phyloP scores from a whole-genome alignment of 2,329 filamentous ascomycete species.

The Fusarium sterilihyphosum region DNA sequence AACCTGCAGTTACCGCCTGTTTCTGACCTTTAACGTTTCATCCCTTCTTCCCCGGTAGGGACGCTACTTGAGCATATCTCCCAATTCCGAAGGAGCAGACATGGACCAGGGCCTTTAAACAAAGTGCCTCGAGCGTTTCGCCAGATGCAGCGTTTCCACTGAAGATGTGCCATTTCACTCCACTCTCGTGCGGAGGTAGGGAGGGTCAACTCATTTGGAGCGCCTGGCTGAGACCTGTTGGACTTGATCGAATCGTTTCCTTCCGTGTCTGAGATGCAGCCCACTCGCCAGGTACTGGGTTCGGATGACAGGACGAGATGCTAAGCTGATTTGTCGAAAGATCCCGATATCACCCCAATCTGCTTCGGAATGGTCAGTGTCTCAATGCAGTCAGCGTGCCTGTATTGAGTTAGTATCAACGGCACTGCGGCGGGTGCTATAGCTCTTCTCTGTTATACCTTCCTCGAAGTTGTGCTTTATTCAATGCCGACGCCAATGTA shows the following conservation, averaged over 20 bases:
- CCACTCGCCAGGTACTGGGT: constrained; percentile 1
- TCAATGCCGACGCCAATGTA: constrained; percentile 5
- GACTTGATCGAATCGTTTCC: constrained; percentile 13
- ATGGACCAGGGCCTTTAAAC: constrained; percentile 29
- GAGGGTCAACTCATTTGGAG: constrained; percentile 25
- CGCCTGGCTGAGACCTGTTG: neutral
- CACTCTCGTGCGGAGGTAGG: constrained; percentile 37
- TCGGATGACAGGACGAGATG: constrained; percentile 5
- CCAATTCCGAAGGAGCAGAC: constrained; percentile 1
- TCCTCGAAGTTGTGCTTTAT: neutral
- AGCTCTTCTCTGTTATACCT: constrained; percentile 1
- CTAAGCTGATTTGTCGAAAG: neutral
- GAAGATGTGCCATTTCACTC: constrained; percentile 15
- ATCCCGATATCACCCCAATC: neutral
- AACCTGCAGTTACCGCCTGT: constrained; percentile 16
- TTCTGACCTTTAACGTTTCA: constrained; percentile 36
- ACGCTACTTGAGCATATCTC: neutral
- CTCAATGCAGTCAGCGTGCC: neutral
- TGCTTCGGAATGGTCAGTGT: neutral
- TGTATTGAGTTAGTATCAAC: neutral
- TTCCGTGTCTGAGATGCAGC: constrained; percentile 20
- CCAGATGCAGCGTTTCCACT: constrained; percentile 31
- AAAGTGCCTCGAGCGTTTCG: constrained; percentile 28
- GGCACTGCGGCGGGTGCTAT: neutral
- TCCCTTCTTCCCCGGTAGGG: constrained; percentile 32